Evolutionary conservation across 2,329 filamentous ascomycete genomes (phyloP).

Genomic region (Penicillium hesseltinei): DNA sequence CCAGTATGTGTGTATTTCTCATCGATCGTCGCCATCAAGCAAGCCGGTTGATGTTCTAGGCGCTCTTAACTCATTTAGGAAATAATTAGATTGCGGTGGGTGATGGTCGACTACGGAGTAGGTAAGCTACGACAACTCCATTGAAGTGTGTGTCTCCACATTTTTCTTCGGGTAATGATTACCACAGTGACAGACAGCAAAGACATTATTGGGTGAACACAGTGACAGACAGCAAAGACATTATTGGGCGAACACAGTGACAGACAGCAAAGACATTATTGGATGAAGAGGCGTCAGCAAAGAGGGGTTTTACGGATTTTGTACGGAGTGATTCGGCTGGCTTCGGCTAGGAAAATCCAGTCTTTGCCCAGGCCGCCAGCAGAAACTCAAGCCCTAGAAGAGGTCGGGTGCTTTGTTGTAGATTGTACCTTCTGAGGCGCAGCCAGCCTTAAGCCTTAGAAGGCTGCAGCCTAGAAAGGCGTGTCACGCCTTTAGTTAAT

Average conservation of each 20-base stretch:
- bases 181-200: neutral
- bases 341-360: neutral
- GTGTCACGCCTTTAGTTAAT: neutral
- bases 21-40: slow-evolving; percentile 14
- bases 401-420: neutral
- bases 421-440: slow-evolving; percentile 10
- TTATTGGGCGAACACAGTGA: too few relatives aligned
- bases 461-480: slow-evolving; percentile 28
- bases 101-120: neutral
- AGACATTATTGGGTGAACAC: neutral
- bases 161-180: slow-evolving; percentile 12
- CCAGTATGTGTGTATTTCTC: neutral
- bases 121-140: neutral
- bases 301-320: neutral
- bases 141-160: slow-evolving; percentile 7
- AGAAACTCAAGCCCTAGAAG: neutral
- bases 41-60: slow-evolving; percentile 4
- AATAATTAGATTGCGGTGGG: neutral
- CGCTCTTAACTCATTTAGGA: neutral
- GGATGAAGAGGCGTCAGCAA: neutral
- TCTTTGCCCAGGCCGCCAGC: neutral
- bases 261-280: too few relatives aligned
- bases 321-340: neutral
- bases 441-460: slow-evolving; percentile 40
- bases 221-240: too few relatives aligned